phyloP scores from a whole-genome alignment of 139 green algal genomes.

The Microglena sp. region DNA sequence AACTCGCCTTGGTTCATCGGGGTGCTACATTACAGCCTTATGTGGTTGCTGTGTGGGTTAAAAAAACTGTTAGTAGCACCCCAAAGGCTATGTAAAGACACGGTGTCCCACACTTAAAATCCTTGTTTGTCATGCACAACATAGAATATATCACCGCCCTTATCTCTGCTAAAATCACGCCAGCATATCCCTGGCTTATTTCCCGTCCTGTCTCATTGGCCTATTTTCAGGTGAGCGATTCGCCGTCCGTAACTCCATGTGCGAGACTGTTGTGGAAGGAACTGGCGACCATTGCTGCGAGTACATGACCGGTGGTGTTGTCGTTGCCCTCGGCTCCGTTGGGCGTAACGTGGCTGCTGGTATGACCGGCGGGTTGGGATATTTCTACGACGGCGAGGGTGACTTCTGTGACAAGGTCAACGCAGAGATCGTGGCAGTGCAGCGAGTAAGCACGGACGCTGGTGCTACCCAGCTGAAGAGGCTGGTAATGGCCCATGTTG shows the following conservation, averaged over 20 bases:
- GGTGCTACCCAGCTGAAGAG: constrained; percentile 78
- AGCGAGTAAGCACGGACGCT: constrained; percentile 74
- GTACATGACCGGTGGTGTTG: constrained; percentile 28
- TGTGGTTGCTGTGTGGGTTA: too few relatives aligned
- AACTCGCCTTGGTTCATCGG: too few relatives aligned
- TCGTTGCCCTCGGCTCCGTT: constrained; percentile 51
- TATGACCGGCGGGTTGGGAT: constrained; percentile 93
- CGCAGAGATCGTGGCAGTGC: constrained; percentile 89
- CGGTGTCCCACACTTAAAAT: too few relatives aligned
- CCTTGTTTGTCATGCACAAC: too few relatives aligned
- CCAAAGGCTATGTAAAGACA: too few relatives aligned
- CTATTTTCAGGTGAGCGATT: constrained; percentile 63
- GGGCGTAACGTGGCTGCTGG: constrained; percentile 93
- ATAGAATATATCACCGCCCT: too few relatives aligned
- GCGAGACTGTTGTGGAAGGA: constrained; percentile 91
- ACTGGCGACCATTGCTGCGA: constrained; percentile 97
- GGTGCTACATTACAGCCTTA: too few relatives aligned
- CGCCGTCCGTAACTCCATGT: constrained; percentile 84
- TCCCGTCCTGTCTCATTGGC: too few relatives aligned
- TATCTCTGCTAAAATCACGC: too few relatives aligned
- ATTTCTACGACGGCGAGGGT: constrained; percentile 93
- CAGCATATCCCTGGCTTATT: too few relatives aligned
- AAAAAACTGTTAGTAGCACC: too few relatives aligned
- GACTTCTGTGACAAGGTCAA: constrained; percentile 90
- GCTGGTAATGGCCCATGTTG: constrained; percentile 74